Evolutionary conservation across 108 stramenopile species (phyloP).

Genomic region (Nitzschia sp.): DNA sequence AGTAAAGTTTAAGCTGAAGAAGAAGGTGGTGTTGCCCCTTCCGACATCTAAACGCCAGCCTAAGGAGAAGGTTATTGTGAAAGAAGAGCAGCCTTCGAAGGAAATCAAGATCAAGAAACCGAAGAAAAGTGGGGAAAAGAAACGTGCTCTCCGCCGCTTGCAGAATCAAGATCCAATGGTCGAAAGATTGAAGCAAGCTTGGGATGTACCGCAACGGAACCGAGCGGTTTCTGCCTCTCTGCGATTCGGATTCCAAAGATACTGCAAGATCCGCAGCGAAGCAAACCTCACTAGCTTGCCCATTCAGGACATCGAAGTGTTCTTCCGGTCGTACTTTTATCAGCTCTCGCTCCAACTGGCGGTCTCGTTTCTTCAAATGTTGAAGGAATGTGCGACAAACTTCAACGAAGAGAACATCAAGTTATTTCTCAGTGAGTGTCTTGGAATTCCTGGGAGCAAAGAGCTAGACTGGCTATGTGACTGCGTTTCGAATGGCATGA

Average conservation of each 20-base stretch:
- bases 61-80: conserved; percentile 14
- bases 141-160: conserved; percentile 54
- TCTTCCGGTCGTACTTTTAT: conserved; percentile 66
- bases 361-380: conserved; percentile 49
- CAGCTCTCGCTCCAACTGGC: conserved; percentile 77
- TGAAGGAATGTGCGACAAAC: background rate
- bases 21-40: conserved; percentile 10
- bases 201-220: conserved; percentile 80
- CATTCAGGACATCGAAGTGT: conserved; percentile 82
- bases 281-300: conserved; percentile 77
- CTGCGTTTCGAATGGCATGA: conserved; percentile 54
- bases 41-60: conserved; percentile 8
- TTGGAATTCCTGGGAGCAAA: conserved; percentile 37
- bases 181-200: conserved; percentile 82
- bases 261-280: conserved; percentile 77
- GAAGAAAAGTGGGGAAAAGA: conserved; percentile 61
- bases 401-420: conserved; percentile 29
- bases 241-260: conserved; percentile 80
- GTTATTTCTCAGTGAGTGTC: conserved; percentile 44
- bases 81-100: conserved; percentile 35
- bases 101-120: conserved; percentile 32
- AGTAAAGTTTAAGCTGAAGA: conserved; percentile 17
- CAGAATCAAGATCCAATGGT: conserved; percentile 77
- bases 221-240: conserved; percentile 64
- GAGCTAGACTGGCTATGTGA: conserved; percentile 73